Percentiles rank a stretch among this genome's conserved stretches.
Conservation (phyloP, 2,329 filamentous ascomycete genomes). For the Pseudomassariella vexata region DNA sequence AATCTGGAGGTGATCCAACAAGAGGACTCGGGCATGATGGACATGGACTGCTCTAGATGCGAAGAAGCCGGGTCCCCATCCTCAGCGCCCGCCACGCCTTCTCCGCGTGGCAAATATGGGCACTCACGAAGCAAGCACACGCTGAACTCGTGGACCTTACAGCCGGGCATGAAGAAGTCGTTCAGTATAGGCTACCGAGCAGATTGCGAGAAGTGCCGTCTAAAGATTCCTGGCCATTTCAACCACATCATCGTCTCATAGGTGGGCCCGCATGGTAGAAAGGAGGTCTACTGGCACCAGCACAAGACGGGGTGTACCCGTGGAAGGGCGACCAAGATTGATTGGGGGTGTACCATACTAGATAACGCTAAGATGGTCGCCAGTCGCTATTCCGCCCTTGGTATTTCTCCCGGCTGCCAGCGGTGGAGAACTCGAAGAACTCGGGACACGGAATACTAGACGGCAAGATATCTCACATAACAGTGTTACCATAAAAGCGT, state of each 20-base stretch:
- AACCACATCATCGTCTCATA: slow-evolving; percentile 70
- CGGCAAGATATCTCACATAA: too few relatives aligned
- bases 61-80: slow-evolving; percentile 21
- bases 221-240: slow-evolving; percentile 72
- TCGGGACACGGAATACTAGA: too few relatives aligned
- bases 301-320: background rate
- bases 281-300: background rate
- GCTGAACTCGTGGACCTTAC: slow-evolving; percentile 53
- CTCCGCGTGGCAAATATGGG: slow-evolving; percentile 44
- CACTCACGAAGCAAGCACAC: slow-evolving; percentile 56
- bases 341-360: too few relatives aligned
- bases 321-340: too few relatives aligned
- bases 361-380: too few relatives aligned
- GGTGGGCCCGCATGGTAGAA: too few relatives aligned
- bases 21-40: slow-evolving; percentile 26
- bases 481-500: too few relatives aligned
- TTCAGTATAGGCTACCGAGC: slow-evolving; percentile 75
- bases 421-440: too few relatives aligned
- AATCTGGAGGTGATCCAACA: slow-evolving; percentile 26
- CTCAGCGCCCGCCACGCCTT: slow-evolving; percentile 32
- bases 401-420: too few relatives aligned
- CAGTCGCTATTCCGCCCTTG: too few relatives aligned
- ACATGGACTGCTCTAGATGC: slow-evolving; percentile 16
- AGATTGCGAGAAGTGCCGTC: slow-evolving; percentile 72
- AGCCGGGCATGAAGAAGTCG: slow-evolving; percentile 60